phyloP scores from a whole-genome alignment of 2,329 filamentous ascomycete genomes.

The Penicillium crustosum region DNA sequence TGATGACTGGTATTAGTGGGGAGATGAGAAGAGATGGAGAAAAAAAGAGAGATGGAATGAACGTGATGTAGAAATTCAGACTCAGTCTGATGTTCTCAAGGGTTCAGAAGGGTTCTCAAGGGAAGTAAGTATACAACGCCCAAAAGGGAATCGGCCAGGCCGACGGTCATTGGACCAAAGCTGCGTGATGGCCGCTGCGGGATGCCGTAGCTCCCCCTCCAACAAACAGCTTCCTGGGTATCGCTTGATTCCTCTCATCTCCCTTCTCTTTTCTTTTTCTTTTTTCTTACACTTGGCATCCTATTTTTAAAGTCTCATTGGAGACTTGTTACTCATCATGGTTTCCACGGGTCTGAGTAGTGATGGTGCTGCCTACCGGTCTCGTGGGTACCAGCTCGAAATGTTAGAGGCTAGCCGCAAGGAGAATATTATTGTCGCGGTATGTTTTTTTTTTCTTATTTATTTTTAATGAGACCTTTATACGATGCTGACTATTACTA shows the following conservation, averaged over 20 bases:
- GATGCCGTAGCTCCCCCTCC: not conserved
- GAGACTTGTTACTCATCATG: not conserved
- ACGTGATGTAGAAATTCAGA: no score
- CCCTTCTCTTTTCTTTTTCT: not conserved
- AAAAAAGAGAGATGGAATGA: not conserved
- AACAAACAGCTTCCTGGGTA: not conserved
- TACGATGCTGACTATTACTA: constrained; percentile 30
- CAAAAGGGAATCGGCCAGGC: not conserved
- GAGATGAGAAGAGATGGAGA: no score
- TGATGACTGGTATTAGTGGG: not conserved
- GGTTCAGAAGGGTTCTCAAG: no score
- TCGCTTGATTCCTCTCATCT: not conserved
- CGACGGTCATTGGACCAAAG: not conserved
- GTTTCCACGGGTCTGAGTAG: not conserved
- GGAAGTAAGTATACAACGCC: not conserved
- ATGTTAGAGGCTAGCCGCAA: constrained; percentile 71
- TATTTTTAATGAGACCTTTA: not conserved
- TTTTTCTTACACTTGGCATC: not conserved
- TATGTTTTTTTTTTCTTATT: constrained; percentile 36
- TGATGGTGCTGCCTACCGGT: constrained; percentile 19
- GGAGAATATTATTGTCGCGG: constrained; percentile 70
- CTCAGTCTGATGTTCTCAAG: no score
- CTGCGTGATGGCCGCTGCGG: constrained; percentile 5
- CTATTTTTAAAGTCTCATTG: not conserved
- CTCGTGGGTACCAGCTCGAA: constrained; percentile 68